phyloP scores from a whole-genome alignment of 192 early-diverging fungal species.

The Coemansia sp. region DNA sequence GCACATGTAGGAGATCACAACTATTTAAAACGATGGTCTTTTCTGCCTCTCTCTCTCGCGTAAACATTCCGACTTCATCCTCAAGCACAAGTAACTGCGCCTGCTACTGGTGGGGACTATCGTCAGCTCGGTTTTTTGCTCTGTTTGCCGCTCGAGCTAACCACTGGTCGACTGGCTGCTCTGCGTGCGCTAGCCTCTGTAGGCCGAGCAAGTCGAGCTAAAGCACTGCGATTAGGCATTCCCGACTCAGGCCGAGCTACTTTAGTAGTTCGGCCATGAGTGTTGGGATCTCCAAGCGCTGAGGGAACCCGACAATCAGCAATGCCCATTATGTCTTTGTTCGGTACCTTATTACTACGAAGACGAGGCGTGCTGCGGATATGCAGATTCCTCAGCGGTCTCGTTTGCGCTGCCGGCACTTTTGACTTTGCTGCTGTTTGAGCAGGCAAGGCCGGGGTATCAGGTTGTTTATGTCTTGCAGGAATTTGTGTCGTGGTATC shows the following conservation, averaged over 20 bases:
- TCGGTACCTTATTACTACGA: not conserved
- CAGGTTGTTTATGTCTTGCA: not conserved
- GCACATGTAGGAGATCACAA: too few species aligned
- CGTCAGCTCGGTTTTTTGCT: not conserved
- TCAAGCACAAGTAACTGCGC: not conserved
- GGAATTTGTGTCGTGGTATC: not conserved
- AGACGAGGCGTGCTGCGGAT: not conserved
- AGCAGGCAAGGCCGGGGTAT: not conserved
- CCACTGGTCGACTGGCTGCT: not conserved
- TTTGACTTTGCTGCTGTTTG: not conserved
- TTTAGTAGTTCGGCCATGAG: not conserved
- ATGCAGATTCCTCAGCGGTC: not conserved
- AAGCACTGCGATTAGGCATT: not conserved
- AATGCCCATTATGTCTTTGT: not conserved
- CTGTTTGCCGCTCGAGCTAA: too few species aligned
- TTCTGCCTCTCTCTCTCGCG: not conserved
- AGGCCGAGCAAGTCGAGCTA: not conserved
- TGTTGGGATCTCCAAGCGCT: not conserved
- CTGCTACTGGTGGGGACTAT: not conserved
- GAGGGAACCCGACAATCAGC: not conserved
- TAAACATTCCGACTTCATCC: not conserved
- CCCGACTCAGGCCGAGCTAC: not conserved
- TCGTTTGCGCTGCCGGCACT: not conserved
- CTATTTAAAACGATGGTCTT: too few species aligned
- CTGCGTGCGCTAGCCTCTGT: not conserved